Percentiles rank a stretch among this genome's conserved stretches.
Evolutionary conservation across 2,329 filamentous ascomycete genomes (phyloP).

Genomic region (Hymenoscyphus scutula): DNA sequence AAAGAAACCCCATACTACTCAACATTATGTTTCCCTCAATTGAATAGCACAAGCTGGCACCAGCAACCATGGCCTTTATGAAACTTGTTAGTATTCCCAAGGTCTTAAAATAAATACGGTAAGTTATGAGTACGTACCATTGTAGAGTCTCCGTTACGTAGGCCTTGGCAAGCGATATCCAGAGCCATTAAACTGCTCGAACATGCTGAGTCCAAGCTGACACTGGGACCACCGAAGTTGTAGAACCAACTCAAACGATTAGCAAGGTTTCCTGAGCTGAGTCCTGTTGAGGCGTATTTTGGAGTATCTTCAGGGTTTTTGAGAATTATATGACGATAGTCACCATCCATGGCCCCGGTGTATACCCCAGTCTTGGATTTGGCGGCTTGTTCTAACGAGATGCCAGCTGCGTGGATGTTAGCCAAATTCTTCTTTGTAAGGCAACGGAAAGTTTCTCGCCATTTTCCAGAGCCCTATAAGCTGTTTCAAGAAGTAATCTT

Average conservation of each 20-base stretch:
- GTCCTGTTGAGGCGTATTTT: not conserved
- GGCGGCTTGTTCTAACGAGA: not conserved
- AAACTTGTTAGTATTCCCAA: not conserved
- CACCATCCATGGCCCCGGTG: not conserved
- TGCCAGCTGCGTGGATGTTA: not conserved
- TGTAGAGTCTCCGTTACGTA: not conserved
- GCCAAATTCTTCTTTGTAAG: too few species aligned
- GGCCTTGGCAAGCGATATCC: not conserved
- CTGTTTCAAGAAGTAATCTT: slow-evolving; percentile 35
- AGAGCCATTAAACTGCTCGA: not conserved
- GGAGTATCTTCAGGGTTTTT: not conserved
- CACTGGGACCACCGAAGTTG: not conserved
- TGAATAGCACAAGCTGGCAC: slow-evolving; percentile 1
- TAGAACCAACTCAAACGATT: not conserved
- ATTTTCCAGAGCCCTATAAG: slow-evolving; percentile 18
- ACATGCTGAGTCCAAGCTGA: not conserved
- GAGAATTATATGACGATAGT: not conserved
- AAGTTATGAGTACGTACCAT: not conserved
- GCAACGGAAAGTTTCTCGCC: not conserved
- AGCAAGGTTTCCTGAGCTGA: not conserved
- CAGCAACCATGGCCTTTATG: slow-evolving; percentile 10
- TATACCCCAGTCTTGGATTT: not conserved
- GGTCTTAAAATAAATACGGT: not conserved
- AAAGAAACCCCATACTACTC: slow-evolving; percentile 28
- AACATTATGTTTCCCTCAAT: too few species aligned